phyloP scores from a whole-genome alignment of 129 eudicot genomes.

The Sambucus nigra region DNA sequence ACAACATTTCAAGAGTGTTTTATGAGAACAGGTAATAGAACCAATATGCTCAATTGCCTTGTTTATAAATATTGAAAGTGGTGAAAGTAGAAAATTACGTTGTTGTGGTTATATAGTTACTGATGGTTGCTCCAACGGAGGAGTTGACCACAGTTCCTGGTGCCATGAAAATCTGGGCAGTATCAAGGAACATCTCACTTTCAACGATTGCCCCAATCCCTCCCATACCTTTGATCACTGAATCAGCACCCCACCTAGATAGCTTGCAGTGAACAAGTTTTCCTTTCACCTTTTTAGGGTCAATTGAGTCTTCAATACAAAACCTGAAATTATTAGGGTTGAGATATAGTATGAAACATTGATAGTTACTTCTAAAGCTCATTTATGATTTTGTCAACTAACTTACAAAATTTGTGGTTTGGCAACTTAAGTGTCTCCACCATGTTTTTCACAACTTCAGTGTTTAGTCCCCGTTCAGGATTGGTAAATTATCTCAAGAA shows the following conservation, averaged over 20 bases:
- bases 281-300: slow-evolving; percentile 74
- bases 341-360: too few relatives aligned
- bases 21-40: background rate
- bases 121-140: slow-evolving; percentile 38
- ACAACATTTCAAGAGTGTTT: slow-evolving; percentile 7
- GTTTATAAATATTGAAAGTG: background rate
- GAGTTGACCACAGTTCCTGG: slow-evolving; percentile 74
- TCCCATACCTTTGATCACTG: slow-evolving; percentile 67
- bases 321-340: too few relatives aligned
- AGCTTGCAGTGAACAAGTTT: slow-evolving; percentile 71
- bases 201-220: slow-evolving; percentile 67
- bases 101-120: slow-evolving; percentile 43
- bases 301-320: slow-evolving; percentile 61
- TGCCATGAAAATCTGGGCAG: slow-evolving; percentile 73
- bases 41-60: background rate
- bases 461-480: too few relatives aligned
- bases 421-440: too few relatives aligned
- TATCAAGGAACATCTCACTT: slow-evolving; percentile 50
- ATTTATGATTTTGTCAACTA: too few relatives aligned
- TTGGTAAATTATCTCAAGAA: too few relatives aligned
- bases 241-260: slow-evolving; percentile 58
- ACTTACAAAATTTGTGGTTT: too few relatives aligned
- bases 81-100: slow-evolving; percentile 23
- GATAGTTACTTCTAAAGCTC: too few relatives aligned
- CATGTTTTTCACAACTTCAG: too few relatives aligned